Evolutionary conservation across 1,284 basidiomycete genomes (phyloP).

Genomic region (Marasmius tenuissimus): DNA sequence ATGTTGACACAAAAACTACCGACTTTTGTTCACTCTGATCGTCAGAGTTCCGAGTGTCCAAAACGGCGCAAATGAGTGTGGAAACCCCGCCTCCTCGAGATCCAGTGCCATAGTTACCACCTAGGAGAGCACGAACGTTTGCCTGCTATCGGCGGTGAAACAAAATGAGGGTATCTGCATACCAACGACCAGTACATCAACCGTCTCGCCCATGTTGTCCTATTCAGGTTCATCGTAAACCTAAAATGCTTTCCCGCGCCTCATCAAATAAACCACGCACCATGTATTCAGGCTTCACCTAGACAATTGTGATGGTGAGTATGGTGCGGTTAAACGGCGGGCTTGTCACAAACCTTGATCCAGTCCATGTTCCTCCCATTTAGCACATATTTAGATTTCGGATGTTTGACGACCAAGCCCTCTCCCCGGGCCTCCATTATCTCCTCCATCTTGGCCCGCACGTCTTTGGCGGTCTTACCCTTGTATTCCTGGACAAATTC

Average conservation of each 20-base stretch:
- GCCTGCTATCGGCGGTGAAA: background rate
- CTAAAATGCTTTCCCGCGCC: background rate
- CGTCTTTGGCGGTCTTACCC: conserved; percentile 78
- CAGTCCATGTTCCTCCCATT: conserved; percentile 88
- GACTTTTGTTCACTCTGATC: conserved; percentile 66
- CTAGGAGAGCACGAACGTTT: conserved; percentile 32
- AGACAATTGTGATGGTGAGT: background rate
- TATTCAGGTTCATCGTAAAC: conserved; percentile 26
- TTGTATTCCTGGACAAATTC: conserved; percentile 74
- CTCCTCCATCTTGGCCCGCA: conserved; percentile 75
- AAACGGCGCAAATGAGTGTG: conserved; percentile 73
- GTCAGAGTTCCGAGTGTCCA: conserved; percentile 61
- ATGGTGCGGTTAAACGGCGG: background rate
- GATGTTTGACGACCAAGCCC: conserved; percentile 89
- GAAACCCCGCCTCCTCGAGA: conserved; percentile 80
- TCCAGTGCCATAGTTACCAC: conserved; percentile 73
- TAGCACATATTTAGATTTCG: conserved; percentile 74
- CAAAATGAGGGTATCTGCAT: conserved; percentile 20
- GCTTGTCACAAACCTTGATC: conserved; percentile 66
- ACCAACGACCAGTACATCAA: conserved; percentile 88
- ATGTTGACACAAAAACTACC: conserved; percentile 14
- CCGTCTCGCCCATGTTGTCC: conserved; percentile 88
- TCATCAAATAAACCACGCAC: conserved; percentile 37
- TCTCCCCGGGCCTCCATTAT: conserved; percentile 85
- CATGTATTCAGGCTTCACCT: conserved; percentile 94